phyloP scores from a whole-genome alignment of 2,329 filamentous ascomycete genomes.

The Dothidotthia symphoricarpi region DNA sequence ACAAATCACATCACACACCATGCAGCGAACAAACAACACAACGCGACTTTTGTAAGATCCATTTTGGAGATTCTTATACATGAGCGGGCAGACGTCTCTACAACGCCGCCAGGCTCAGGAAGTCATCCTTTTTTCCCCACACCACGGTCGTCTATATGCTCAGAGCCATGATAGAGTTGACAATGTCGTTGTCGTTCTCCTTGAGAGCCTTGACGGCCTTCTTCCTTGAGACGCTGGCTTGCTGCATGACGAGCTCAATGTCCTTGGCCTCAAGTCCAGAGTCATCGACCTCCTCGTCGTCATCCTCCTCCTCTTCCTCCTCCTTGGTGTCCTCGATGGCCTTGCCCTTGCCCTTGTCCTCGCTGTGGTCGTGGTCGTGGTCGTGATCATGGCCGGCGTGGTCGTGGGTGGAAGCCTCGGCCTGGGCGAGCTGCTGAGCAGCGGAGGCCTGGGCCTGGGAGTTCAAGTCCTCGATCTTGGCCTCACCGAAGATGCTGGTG shows the following conservation, averaged over 20 bases:
- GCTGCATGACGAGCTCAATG: conserved; percentile 98
- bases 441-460: conserved; percentile 94
- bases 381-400: conserved; percentile 72
- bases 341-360: conserved; percentile 61
- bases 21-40: background rate
- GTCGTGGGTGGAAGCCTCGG: conserved; percentile 64
- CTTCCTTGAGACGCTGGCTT: conserved; percentile 94
- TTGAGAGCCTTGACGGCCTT: conserved; percentile 98
- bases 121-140: conserved; percentile 16
- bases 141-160: conserved; percentile 48
- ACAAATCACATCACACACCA: background rate
- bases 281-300: conserved; percentile 93
- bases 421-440: conserved; percentile 87
- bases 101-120: conserved; percentile 13
- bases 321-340: conserved; percentile 61
- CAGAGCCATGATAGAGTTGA: conserved; percentile 99
- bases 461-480: conserved; percentile 99
- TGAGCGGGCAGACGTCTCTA: conserved; percentile 14
- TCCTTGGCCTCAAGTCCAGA: conserved; percentile 96
- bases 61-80: conserved; percentile 31
- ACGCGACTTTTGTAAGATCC: conserved; percentile 17
- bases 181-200: conserved; percentile 99
- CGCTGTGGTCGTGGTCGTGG: conserved; percentile 62
- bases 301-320: conserved; percentile 75
- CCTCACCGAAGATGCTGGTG: conserved; percentile 93